Base-by-base conservation (phyloP, 106 monocot species). In the Allium fistulosum region DNA sequence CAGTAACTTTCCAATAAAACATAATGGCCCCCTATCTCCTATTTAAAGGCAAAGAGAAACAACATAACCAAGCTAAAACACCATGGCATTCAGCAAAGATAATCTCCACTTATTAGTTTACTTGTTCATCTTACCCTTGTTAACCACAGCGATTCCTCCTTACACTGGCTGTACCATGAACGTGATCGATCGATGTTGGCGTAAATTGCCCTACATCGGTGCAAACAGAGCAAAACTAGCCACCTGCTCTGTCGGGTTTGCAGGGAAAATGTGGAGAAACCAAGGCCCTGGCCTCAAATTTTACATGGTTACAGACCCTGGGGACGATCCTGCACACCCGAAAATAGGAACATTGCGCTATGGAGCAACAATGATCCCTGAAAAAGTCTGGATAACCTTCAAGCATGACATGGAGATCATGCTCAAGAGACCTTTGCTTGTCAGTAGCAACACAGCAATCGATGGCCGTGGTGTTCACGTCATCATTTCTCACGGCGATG, bases 331-430 rank as follows among this genome's bases (percentile, higher is more conserved):
- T 5, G 46, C 76, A n/a, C 53, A 48, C 6, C 90, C 86, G 0
- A 73, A 75, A 8, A 75, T 61, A 0, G 90, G 90, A 9, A 86
- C 86, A 3, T 51, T 90, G 57, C 69, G 90, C 8, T 81, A 86
- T 58, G 90, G 86, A 9, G 81, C 76, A 0, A 81, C 83, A n/a
- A 0, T 75, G 57, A 17, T 90, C 9, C 69, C 7, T n/a, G 79
- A 76, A 27, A 86, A 81, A 66, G 86, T 90, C 12, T 90, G 90
- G 90, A 81, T 90, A 56, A 76, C 80, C 0, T 90, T 90, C 74
- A 26, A 17, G 12, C 57, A 58, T 1, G 68, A 79, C 61, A 90
- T 86, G 90, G 52, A 65, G 18, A 90, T 90, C 78, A 81, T 51
- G 53, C 90, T 90, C 52, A 16, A 66, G 11, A 49, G 26, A 27